Base-by-base conservation (phyloP, 768 basidiomycete species). In the Termitomyces sp. region DNA sequence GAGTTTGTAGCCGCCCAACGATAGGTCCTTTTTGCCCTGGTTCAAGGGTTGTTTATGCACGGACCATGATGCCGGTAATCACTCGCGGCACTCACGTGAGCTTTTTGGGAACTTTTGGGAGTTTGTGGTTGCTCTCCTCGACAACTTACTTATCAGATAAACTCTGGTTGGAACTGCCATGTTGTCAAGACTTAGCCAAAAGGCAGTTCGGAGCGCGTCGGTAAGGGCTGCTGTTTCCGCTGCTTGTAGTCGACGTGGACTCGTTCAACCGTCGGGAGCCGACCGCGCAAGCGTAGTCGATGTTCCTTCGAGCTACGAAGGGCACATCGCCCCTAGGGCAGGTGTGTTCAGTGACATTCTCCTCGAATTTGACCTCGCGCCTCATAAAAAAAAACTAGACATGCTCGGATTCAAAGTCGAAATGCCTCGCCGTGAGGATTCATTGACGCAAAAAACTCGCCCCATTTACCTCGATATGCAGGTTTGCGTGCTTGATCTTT, bases 391-490 rank as follows among this genome's bases (percentile, higher is more conserved):
- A 58, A 6, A 3, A n/a, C n/a, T 62, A 93, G 92, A 93, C 66
- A 92, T 93, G 89, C 81, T 92, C 58, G 92, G 92, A 6, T 95
- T 95, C 71, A 93, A 90, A 71, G 74, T 94, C 14, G 86, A 85
- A 63, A 73, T 80, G 49, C 82, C 84, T 37, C 77, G 70, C 53
- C 81, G 82, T 46, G 87, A 89, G 67, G 81, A 76, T 44, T 76
- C 80, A 10, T 57, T 79, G 50, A 75, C 78, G 48, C 81, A 81
- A 54, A 89, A 87, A 72, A 79, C 80, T 29, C 82, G 94, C 31
- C 95, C 97, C 17, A 98, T 99, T 62, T 99, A 99, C 72, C 84
- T 99, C 47, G 97, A 99, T 73, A 90, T 96, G 91, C 95, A 97
- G 83, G 94, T 88, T 54, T 59, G 82, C 67, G 44, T 17, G 32